phyloP scores from a whole-genome alignment of 306 rosid species.

The Neltuma alba region DNA sequence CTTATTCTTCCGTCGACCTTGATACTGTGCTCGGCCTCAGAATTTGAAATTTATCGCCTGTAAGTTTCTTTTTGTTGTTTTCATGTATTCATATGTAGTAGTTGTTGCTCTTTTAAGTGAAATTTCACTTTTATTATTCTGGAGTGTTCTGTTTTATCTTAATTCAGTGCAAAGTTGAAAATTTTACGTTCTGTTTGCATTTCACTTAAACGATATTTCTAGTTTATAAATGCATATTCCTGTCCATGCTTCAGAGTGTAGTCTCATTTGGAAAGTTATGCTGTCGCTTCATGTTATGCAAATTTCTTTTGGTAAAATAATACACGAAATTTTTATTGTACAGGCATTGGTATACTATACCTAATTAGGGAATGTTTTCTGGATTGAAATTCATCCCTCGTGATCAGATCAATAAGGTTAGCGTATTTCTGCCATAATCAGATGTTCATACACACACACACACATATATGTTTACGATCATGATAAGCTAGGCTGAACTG shows the following conservation, averaged over 20 bases:
- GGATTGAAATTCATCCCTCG: conserved; percentile 54
- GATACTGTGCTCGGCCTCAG: not conserved
- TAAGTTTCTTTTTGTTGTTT: not conserved
- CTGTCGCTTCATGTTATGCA: not conserved
- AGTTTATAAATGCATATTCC: not conserved
- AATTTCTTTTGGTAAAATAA: not conserved
- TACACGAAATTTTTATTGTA: not conserved
- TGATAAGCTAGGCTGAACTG: not conserved
- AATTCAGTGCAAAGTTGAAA: not conserved
- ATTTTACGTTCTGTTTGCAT: not conserved
- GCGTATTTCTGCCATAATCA: not conserved
- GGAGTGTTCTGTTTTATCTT: not conserved
- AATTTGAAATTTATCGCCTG: not conserved
- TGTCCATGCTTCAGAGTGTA: not conserved
- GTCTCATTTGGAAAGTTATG: not conserved
- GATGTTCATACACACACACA: not conserved
- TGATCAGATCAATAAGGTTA: conserved; percentile 39
- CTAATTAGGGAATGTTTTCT: conserved; percentile 44
- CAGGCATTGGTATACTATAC: conserved; percentile 23
- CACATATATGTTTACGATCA: not conserved
- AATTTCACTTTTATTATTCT: not conserved
- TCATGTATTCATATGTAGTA: not conserved
- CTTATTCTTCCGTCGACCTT: not conserved
- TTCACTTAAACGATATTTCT: not conserved
- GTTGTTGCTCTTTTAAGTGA: not conserved